phyloP scores from a whole-genome alignment of 1,284 basidiomycete genomes.

The Ganoderma resinaceum region DNA sequence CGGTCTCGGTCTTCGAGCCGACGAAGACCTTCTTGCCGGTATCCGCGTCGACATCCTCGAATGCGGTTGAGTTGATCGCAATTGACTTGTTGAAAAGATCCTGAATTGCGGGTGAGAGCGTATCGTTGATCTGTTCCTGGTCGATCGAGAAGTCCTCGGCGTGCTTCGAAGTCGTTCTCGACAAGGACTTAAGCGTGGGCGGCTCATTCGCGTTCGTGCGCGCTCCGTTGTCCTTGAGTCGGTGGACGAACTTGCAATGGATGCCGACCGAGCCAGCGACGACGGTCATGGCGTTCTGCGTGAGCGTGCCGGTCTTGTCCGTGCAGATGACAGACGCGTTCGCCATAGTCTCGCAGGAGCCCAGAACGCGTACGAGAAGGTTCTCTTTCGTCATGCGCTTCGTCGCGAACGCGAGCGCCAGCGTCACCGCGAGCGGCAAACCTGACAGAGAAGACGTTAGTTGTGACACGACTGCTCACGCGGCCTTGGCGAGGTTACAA shows the following conservation, averaged over 20 bases:
- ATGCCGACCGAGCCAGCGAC: conserved; percentile 96
- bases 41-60: conserved; percentile 81
- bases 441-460: conserved; percentile 52
- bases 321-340: conserved; percentile 97
- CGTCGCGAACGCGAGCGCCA: conserved; percentile 96
- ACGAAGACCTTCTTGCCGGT: conserved; percentile 78
- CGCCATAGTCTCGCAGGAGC: conserved; percentile 98
- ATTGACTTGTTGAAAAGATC: conserved; percentile 87
- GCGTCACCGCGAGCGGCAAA: conserved; percentile 93
- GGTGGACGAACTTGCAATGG: conserved; percentile 91
- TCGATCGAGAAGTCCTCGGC: conserved; percentile 87
- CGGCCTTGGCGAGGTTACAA: conserved; percentile 31
- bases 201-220: conserved; percentile 80
- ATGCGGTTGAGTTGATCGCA: conserved; percentile 95
- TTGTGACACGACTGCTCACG: conserved; percentile 12
- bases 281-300: conserved; percentile 94
- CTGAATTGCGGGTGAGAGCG: conserved; percentile 69
- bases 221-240: conserved; percentile 76
- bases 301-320: conserved; percentile 95
- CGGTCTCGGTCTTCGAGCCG: conserved; percentile 97
- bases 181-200: conserved; percentile 40
- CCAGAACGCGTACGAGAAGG: conserved; percentile 92
- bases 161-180: conserved; percentile 47
- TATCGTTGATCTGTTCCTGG: conserved; percentile 68
- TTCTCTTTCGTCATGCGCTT: conserved; percentile 97